These are phyloP conservation scores for Diplodia seriata DNA, from an alignment of 2,329 filamentous ascomycete species.

Conservation along the genomic window DNA sequence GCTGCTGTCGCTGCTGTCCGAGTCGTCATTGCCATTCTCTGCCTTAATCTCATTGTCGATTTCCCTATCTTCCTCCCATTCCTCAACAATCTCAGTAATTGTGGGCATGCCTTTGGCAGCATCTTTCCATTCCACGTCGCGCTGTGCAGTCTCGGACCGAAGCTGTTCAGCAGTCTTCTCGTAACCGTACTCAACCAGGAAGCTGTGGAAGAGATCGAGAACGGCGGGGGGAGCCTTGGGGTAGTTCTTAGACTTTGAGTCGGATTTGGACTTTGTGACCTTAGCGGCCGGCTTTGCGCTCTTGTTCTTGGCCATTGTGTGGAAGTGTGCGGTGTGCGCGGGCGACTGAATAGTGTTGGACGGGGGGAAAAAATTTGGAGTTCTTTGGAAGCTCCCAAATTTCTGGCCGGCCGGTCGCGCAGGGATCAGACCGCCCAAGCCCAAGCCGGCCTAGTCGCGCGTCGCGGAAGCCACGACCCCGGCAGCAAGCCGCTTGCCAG, in stretches of 20 bases:
- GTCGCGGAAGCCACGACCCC: slow-evolving; percentile 24
- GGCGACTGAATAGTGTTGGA: not conserved
- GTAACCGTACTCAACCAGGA: slow-evolving; percentile 46
- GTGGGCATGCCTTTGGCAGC: slow-evolving; percentile 36
- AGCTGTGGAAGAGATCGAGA: slow-evolving; percentile 45
- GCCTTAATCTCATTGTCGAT: slow-evolving; percentile 24
- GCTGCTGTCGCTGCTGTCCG: slow-evolving; percentile 33
- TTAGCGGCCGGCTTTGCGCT: slow-evolving; percentile 22
- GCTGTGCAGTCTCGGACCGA: slow-evolving; percentile 34
- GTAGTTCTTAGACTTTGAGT: slow-evolving; percentile 30
- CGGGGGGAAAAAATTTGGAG: slow-evolving; percentile 7
- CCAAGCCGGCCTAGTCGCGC: slow-evolving; percentile 6
- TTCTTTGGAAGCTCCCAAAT: slow-evolving; percentile 20
- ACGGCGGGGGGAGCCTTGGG: slow-evolving; percentile 38
- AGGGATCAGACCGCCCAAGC: slow-evolving; percentile 16
- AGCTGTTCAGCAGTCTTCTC: slow-evolving; percentile 42
- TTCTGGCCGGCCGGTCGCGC: slow-evolving; percentile 10
- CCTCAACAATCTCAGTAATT: slow-evolving; percentile 39
- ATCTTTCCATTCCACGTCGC: slow-evolving; percentile 24
- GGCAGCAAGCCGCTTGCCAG: slow-evolving; percentile 20
- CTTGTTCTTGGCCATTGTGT: slow-evolving; percentile 32
- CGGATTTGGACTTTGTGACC: slow-evolving; percentile 20
- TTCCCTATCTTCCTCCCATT: slow-evolving; percentile 39
- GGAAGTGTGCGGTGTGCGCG: not conserved
- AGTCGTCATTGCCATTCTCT: slow-evolving; percentile 14